A percentile compares a stretch with the other conserved stretches of the same genome.
Conservation (phyloP, 2,329 filamentous ascomycete species). For the Cordyceps javanica region DNA sequence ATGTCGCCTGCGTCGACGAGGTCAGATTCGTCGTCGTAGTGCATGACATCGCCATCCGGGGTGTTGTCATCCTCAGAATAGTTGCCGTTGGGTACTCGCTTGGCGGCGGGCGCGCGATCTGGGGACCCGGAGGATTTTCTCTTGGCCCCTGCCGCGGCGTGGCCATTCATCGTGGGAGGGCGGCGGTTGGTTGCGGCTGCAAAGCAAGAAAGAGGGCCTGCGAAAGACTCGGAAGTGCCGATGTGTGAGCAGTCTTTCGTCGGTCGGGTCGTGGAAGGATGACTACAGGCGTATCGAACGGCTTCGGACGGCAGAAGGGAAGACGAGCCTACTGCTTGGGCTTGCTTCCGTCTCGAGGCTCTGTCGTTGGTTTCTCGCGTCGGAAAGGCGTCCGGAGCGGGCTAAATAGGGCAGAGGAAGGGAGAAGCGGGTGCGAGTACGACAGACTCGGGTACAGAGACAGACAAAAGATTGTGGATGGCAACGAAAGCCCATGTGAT, state of each 20-base stretch:
- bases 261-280: too few species aligned
- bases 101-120: conserved; percentile 29
- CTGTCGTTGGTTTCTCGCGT: neutral
- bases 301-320: too few species aligned
- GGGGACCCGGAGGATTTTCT: conserved; percentile 44
- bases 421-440: neutral
- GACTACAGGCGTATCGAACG: too few species aligned
- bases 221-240: neutral
- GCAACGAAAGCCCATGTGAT: conserved; percentile 12
- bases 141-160: conserved; percentile 39
- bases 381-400: neutral
- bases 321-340: too few species aligned
- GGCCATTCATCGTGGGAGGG: conserved; percentile 37
- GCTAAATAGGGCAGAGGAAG: neutral
- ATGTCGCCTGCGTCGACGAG: conserved; percentile 34
- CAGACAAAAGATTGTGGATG: conserved; percentile 9
- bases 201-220: neutral
- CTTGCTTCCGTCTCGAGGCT: too few species aligned
- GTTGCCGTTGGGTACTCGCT: conserved; percentile 40
- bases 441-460: neutral
- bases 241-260: neutral
- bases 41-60: conserved; percentile 32
- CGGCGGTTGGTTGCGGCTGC: neutral
- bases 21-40: conserved; percentile 37
- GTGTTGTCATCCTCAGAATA: conserved; percentile 45